Conservation (phyloP, 2,329 filamentous ascomycete species). For the Penicillium paneum region DNA sequence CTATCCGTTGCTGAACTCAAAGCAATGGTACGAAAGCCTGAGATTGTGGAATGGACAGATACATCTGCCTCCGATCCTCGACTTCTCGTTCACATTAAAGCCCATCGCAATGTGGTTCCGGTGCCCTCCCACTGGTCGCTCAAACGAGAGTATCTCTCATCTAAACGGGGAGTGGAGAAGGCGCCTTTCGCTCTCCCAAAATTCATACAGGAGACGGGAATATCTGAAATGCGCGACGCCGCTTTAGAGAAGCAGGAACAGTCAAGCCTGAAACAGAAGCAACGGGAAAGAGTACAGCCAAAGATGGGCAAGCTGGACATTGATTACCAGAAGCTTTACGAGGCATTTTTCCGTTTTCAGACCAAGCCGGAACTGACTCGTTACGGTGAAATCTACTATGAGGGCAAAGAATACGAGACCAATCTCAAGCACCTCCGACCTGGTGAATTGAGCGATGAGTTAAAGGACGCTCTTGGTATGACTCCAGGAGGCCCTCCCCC, state of each 20-base stretch:
- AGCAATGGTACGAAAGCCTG: conserved; percentile 82
- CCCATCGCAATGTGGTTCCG: conserved; percentile 89
- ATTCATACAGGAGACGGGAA: conserved; percentile 96
- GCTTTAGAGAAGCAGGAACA: conserved; percentile 94
- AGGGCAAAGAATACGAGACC: conserved; percentile 97
- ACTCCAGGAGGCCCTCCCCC: conserved; percentile 88
- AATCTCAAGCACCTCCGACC: conserved; percentile 87
- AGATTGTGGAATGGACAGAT: conserved; percentile 97
- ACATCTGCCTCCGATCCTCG: conserved; percentile 85
- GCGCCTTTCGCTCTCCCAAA: conserved; percentile 86
- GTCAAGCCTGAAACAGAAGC: conserved; percentile 88
- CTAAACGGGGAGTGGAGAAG: conserved; percentile 95
- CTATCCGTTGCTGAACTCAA: conserved; percentile 94
- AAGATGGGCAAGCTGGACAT: conserved; percentile 98
- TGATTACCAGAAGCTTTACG: conserved; percentile 96
- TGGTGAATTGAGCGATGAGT: conserved; percentile 81
- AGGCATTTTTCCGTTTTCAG: conserved; percentile 97
- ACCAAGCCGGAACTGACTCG: conserved; percentile 91
- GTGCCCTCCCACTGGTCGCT: conserved; percentile 93
- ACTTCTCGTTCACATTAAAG: conserved; percentile 89
- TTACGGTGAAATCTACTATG: conserved; percentile 98
- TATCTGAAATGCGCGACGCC: conserved; percentile 96
- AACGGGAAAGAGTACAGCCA: conserved; percentile 86
- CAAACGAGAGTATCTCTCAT: conserved; percentile 95
- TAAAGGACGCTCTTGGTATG: conserved; percentile 92